Percentiles rank a stretch among this genome's conserved stretches.
Evolutionary conservation across 495 filamentous ascomycete genomes (phyloP).

Genomic region (Cladorrhinum samala): DNA sequence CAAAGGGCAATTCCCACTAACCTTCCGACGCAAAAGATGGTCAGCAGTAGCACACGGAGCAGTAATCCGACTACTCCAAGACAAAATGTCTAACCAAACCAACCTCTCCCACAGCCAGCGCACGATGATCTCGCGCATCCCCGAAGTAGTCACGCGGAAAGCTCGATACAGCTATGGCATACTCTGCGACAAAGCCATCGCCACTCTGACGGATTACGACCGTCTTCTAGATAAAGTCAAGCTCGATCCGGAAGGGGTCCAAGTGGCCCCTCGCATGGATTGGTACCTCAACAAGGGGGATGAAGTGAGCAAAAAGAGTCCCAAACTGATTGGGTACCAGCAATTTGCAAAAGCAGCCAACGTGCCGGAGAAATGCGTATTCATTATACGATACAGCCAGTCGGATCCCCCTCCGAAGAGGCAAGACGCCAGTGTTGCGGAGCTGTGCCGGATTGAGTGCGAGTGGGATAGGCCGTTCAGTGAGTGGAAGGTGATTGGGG

Average conservation of each 20-base stretch:
- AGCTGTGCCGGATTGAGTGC: constrained; percentile 8
- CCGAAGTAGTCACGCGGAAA: constrained; percentile 10
- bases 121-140: constrained; percentile 1
- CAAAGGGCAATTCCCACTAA: not conserved
- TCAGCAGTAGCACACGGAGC: constrained; percentile 23
- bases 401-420: not conserved
- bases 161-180: constrained; percentile 17
- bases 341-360: not conserved
- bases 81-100: not conserved
- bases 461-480: constrained; percentile 8
- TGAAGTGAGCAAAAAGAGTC: constrained; percentile 1
- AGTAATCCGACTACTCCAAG: constrained; percentile 15
- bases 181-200: not conserved
- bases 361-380: not conserved
- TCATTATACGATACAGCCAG: not conserved
- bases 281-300: constrained; percentile 10
- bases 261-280: not conserved
- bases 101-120: not conserved
- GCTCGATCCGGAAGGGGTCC: not conserved
- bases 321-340: not conserved
- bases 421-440: not conserved
- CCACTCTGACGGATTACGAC: not conserved
- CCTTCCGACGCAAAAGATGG: too few species aligned
- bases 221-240: not conserved
- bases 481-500: constrained; percentile 11